Base-by-base conservation (phyloP, 176 grass and related monocot genomes). In the Metroxylon sagu region DNA sequence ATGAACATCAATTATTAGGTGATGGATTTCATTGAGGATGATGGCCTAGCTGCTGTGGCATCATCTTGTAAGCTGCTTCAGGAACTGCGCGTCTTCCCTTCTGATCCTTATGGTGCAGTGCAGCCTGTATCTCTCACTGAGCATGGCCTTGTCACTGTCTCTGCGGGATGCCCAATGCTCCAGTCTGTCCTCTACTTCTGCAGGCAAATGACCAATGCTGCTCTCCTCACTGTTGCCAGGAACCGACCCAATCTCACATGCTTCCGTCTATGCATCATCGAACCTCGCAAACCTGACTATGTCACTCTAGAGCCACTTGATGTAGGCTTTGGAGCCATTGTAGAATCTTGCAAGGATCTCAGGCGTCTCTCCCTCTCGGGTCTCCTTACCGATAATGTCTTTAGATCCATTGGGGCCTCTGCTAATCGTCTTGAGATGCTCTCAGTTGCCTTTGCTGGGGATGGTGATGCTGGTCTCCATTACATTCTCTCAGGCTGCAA, bases 301-400 rank as follows among this genome's bases (percentile, higher is more conserved):
- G 48, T 72, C 60, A 94, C 89, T 64, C 57, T 56, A n/a, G 71
- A 85, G 30, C 77, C 88, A 29, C 29, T 93, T 14, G 88, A 93
- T 6, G 83, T 81, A 73, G 88, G 88, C 7, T 93, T 87, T 50
- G 80, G 88, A 18, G 88, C 88, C n/a, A 77, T 93, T 35, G 83
- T 79, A 5, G 43, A 77, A 62, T 82, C 61, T n/a, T 93, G 83
- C 62, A 87, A 81, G 64, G 50, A 58, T 50, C 74, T 93, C 30
- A 87, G 61, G 35, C 69, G 77, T n/a, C 66, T 93, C 10, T 72
- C 77, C 3, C 50, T 93, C 62, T 84, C 83, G 1, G 83, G 83
- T 17, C 70, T 78, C 48, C 76, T 93, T 39, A 93, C 83, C 0
- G 81, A 94, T 15, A 27, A 4, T 2, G 84, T 71, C 15, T 94